Conservation (phyloP, 345 rosid genomes). For the Cardiospermum halicacabum region DNA sequence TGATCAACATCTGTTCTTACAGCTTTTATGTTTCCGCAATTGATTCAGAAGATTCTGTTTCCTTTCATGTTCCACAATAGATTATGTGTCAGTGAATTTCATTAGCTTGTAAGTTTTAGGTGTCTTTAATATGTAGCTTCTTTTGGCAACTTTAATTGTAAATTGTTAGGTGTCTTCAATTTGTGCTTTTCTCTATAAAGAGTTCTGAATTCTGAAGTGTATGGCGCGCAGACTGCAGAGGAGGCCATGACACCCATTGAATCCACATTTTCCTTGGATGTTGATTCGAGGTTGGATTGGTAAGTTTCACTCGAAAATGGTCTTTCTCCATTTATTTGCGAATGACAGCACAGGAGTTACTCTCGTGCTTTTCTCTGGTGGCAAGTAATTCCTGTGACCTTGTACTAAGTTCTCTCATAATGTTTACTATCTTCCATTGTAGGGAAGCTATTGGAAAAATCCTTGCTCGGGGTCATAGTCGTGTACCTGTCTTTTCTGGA, state of each 20-base stretch:
- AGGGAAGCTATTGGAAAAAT: slow-evolving; percentile 88
- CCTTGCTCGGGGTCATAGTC: slow-evolving; percentile 74
- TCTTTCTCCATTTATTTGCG: not conserved
- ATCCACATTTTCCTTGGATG: slow-evolving; percentile 80
- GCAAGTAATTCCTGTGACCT: not conserved
- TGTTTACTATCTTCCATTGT: slow-evolving; percentile 19
- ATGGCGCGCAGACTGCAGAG: slow-evolving; percentile 59
- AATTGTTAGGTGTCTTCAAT: too few species aligned
- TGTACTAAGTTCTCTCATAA: slow-evolving; percentile 4
- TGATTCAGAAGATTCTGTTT: not conserved
- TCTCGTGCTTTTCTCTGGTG: not conserved
- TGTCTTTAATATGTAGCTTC: not conserved
- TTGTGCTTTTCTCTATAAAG: not conserved
- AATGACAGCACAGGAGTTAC: not conserved
- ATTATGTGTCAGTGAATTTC: not conserved
- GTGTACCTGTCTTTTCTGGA: slow-evolving; percentile 72
- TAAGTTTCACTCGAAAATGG: slow-evolving; percentile 25
- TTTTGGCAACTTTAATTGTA: too few species aligned
- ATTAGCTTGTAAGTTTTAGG: slow-evolving; percentile 3
- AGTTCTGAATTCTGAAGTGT: slow-evolving; percentile 8
- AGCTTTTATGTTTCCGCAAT: not conserved
- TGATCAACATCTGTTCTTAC: not conserved
- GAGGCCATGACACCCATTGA: slow-evolving; percentile 93
- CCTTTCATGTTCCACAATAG: not conserved
- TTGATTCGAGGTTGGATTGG: slow-evolving; percentile 77